phyloP scores from a whole-genome alignment of 106 monocot species.

The Hemerocallis citrina region DNA sequence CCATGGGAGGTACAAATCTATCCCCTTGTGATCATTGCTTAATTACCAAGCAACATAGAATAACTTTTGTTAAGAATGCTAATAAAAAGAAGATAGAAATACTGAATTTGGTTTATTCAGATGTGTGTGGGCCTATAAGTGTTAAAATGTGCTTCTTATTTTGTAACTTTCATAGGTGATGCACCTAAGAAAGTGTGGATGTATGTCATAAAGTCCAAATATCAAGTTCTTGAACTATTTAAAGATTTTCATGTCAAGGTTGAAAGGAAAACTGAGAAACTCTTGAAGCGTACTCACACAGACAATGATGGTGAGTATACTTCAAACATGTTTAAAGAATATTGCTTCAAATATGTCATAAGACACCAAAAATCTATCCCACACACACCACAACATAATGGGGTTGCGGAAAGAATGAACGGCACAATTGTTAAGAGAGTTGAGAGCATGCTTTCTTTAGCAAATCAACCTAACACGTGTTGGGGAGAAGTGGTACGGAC shows the following conservation, averaged over 20 bases:
- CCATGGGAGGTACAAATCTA: no score
- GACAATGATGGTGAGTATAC: no score
- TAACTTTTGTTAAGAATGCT: neutral
- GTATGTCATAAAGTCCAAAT: neutral
- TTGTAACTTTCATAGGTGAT: neutral
- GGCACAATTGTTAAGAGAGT: conserved; percentile 7
- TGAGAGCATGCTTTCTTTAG: neutral
- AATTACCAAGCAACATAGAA: neutral
- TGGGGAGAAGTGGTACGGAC: conserved; percentile 1
- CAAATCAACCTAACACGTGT: neutral
- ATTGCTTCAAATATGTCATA: neutral
- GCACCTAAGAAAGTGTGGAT: neutral
- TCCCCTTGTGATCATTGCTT: neutral
- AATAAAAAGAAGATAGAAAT: neutral
- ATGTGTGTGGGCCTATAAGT: neutral
- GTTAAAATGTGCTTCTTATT: neutral
- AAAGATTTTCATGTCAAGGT: neutral
- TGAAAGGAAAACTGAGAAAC: neutral
- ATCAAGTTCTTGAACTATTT: neutral
- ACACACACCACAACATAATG: neutral
- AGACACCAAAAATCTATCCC: neutral
- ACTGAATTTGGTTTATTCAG: neutral
- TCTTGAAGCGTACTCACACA: neutral
- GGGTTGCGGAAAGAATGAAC: neutral
- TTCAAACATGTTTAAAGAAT: no score